phyloP scores from a whole-genome alignment of 192 early-diverging fungal species.

The Entrophospora sp. region DNA sequence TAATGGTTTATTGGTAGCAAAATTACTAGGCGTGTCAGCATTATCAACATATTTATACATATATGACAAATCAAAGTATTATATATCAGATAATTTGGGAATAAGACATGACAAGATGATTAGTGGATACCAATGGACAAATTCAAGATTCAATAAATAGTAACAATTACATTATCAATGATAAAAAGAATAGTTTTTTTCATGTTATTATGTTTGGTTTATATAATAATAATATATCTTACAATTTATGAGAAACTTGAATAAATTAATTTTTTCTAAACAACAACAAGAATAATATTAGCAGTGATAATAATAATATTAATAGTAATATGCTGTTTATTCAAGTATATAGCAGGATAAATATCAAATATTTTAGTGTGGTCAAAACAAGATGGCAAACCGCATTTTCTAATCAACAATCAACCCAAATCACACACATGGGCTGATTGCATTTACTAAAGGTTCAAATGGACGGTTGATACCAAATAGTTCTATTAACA shows the following conservation, averaged over 20 bases:
- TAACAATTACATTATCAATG: slow-evolving; percentile 27
- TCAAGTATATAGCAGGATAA: slow-evolving; percentile 50
- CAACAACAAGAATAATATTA: neutral
- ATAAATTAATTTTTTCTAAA: neutral
- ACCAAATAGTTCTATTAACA: slow-evolving; percentile 59
- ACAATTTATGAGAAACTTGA: slow-evolving; percentile 49
- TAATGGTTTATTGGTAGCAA: no score
- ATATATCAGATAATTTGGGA: slow-evolving; percentile 18
- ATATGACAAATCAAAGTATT: slow-evolving; percentile 42
- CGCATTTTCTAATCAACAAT: slow-evolving; percentile 29
- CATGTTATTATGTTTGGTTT: slow-evolving; percentile 62
- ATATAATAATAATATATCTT: slow-evolving; percentile 66
- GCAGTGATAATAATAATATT: slow-evolving; percentile 28
- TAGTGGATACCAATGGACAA: slow-evolving; percentile 68
- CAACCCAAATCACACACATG: slow-evolving; percentile 34
- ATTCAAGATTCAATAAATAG: slow-evolving; percentile 21
- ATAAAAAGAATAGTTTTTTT: slow-evolving; percentile 52
- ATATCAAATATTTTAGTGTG: slow-evolving; percentile 60
- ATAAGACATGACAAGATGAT: slow-evolving; percentile 29
- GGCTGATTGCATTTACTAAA: slow-evolving; percentile 48
- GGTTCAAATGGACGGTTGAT: slow-evolving; percentile 65
- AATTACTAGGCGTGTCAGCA: no score
- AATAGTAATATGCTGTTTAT: slow-evolving; percentile 51
- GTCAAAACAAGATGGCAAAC: slow-evolving; percentile 83
- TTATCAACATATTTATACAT: no score